Evolutionary conservation across 352 stramenopile genomes (phyloP), one percentile per base, ranked within the genome.

Genomic region (Globisporangium sylvaticum): DNA sequence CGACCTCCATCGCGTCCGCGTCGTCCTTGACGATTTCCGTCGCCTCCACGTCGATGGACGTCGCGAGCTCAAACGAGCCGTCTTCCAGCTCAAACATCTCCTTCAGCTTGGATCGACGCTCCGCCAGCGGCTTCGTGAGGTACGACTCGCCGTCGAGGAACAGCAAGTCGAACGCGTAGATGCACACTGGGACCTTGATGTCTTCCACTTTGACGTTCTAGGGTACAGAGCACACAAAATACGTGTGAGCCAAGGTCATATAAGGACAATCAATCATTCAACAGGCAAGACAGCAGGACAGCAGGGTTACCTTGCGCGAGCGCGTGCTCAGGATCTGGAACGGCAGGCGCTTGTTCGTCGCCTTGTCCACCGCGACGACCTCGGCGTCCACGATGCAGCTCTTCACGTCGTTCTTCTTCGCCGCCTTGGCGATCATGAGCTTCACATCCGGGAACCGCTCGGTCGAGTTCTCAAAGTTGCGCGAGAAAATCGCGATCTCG

Each of bases 111-210:
- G 87, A 75, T 44, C 98, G 93, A 29, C 98, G 94, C 69, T 98
- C 90, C 24, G 80, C 66, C 9, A 99, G 78, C 2, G 93, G 77
- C 24, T 90, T 78, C 22, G 95, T 72, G 3, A 99, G 79, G 62
- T 99, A 81, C 27, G 92, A 98, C 73, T 92, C 77, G 39, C 97
- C 97, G 71, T 99, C 99, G 2, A 99, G 73, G 74, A 96, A 99
- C 58, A 99, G 96, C 61, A 99, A 77, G 81, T 99, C 98, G 76
- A 99, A 99, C 5, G 92, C 97, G 74, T 98, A 98, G 37, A 99
- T 97, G 64, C 91, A 94, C 25, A 97, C 88, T 25, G 80, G 84
- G 2, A 97, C 86, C 72, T 97, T 97, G 62, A 98, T 95, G 54
- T 97, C 90, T 63, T 96, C 81, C 22, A 92, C 69, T 66, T 90